Evolutionary conservation across 176 grass and related monocot species (phyloP).

Genomic region (Poa pratensis): DNA sequence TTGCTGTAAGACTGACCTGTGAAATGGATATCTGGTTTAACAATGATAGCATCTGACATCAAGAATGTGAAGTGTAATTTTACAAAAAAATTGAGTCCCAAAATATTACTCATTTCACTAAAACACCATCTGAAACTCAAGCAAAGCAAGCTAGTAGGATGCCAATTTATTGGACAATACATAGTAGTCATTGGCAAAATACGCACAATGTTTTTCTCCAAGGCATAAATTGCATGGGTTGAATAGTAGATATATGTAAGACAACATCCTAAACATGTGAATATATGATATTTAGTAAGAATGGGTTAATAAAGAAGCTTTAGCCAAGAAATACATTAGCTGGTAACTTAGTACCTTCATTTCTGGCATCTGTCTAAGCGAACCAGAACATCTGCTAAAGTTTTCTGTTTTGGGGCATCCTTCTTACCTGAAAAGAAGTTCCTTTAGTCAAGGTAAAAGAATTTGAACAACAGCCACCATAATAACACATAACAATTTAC

Average conservation of each 20-base stretch:
- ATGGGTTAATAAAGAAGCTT: not conserved
- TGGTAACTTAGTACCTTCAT: not conserved
- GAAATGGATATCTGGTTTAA: not conserved
- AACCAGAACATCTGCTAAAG: conserved; percentile 40
- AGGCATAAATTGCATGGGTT: not conserved
- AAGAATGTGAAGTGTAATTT: not conserved
- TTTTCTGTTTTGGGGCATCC: conserved; percentile 14
- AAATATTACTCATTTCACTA: not conserved
- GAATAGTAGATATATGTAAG: not conserved
- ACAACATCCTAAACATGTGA: not conserved
- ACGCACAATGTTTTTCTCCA: not conserved
- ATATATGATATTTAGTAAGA: not conserved
- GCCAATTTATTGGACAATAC: not conserved
- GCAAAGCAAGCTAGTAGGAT: not conserved
- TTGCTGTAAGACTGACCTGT: not conserved
- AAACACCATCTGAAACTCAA: not conserved
- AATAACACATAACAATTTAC: not conserved
- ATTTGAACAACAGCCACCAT: not conserved
- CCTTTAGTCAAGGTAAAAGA: conserved; percentile 16
- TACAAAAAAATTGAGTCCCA: not conserved
- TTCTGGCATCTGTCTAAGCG: conserved; percentile 10
- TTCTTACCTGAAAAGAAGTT: conserved; percentile 1
- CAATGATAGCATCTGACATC: not conserved
- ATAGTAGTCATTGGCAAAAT: not conserved
- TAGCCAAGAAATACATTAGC: not conserved